These are phyloP conservation scores for Beauveria brongniartii DNA, from an alignment of 2,329 filamentous ascomycete genomes.

Conservation along the genomic window DNA sequence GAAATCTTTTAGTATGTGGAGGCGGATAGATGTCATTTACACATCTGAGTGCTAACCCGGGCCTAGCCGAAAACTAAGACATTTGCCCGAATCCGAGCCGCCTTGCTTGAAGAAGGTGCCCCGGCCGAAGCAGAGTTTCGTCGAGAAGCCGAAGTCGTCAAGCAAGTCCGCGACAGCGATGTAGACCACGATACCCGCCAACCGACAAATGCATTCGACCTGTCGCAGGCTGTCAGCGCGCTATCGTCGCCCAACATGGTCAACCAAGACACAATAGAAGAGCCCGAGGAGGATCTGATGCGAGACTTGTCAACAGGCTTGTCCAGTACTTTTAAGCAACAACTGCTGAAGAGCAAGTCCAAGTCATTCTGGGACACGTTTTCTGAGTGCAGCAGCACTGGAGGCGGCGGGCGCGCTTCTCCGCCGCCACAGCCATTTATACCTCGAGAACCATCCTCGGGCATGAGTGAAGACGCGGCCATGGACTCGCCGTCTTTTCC, in stretches of 20 bases:
- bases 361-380: conserved; percentile 68
- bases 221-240: conserved; percentile 46
- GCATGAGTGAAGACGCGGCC: conserved; percentile 59
- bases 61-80: conserved; percentile 86
- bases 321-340: conserved; percentile 66
- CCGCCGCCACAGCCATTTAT: conserved; percentile 60
- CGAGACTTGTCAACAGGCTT: conserved; percentile 40
- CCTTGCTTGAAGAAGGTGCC: conserved; percentile 77
- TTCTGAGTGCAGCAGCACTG: conserved; percentile 54
- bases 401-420: conserved; percentile 41
- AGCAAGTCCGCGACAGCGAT: conserved; percentile 88
- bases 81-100: conserved; percentile 87
- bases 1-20: conserved; percentile 71
- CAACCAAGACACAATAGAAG: conserved; percentile 57
- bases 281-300: conserved; percentile 64
- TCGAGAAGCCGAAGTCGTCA: conserved; percentile 89
- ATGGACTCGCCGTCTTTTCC: conserved; percentile 59
- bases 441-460: conserved; percentile 49
- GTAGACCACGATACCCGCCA: conserved; percentile 47
- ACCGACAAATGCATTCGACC: conserved; percentile 29
- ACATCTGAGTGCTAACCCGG: neutral
- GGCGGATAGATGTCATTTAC: neutral
- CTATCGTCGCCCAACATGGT: conserved; percentile 63
- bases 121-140: conserved; percentile 84
- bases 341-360: conserved; percentile 63